A percentile compares a stretch with the other conserved stretches of the same genome.
These are phyloP conservation scores for Russula vinacea DNA, from an alignment of 768 basidiomycete genomes.

Conservation along the genomic window DNA sequence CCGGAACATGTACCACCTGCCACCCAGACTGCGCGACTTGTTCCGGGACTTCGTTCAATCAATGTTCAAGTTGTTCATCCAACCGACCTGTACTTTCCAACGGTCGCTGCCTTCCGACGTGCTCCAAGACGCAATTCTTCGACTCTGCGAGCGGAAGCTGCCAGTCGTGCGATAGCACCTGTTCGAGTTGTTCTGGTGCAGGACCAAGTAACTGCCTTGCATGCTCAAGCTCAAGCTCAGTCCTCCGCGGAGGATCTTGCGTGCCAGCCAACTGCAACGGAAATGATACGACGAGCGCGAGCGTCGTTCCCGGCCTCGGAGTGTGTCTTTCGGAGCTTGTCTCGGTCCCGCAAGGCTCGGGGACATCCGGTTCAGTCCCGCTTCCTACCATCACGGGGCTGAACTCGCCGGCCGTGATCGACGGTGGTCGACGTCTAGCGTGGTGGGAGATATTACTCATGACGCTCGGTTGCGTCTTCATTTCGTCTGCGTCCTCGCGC, in stretches of 20 bases:
- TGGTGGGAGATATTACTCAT: constrained; percentile 90
- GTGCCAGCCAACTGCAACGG: constrained; percentile 55
- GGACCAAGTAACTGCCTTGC: constrained; percentile 69
- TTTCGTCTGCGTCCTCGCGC: constrained; percentile 62
- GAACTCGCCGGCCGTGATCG: constrained; percentile 46
- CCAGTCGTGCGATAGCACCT: constrained; percentile 68
- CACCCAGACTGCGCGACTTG: constrained; percentile 87
- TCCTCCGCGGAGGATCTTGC: constrained; percentile 66
- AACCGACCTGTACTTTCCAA: constrained; percentile 67
- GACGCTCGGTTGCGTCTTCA: constrained; percentile 78
- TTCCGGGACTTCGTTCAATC: constrained; percentile 70
- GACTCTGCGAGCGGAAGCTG: constrained; percentile 63
- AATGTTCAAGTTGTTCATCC: constrained; percentile 70
- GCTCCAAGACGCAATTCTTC: constrained; percentile 68
- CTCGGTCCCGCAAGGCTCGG: constrained; percentile 46
- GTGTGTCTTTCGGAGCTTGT: constrained; percentile 79
- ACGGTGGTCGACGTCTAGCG: constrained; percentile 39
- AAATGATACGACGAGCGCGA: constrained; percentile 42
- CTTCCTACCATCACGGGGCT: constrained; percentile 59
- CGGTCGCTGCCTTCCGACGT: constrained; percentile 77
- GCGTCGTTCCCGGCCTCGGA: constrained; percentile 66
- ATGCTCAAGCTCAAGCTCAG: constrained; percentile 60
- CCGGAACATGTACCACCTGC: constrained; percentile 67
- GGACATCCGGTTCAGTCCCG: constrained; percentile 41
- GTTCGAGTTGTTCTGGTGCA: constrained; percentile 71